Conservation (phyloP, 129 eudicot species). For the Silybum marianum region DNA sequence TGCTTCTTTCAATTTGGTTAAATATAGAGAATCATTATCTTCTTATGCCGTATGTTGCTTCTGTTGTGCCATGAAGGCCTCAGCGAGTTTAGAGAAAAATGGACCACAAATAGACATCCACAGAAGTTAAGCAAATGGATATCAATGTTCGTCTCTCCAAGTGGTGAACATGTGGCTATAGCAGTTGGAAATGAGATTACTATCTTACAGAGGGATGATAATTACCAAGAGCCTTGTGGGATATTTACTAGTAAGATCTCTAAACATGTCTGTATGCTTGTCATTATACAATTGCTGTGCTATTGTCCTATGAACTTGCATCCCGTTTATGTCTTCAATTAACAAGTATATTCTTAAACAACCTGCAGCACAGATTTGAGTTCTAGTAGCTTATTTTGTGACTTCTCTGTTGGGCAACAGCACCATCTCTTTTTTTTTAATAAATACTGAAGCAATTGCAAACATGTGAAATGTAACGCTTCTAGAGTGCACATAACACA, state of each 20-base stretch:
- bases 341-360: not conserved
- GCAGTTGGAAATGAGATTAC: slow-evolving; percentile 76
- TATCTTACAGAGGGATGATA: slow-evolving; percentile 71
- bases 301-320: not conserved
- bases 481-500: not conserved
- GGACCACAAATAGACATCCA: slow-evolving; percentile 61
- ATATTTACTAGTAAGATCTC: slow-evolving; percentile 62
- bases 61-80: slow-evolving; percentile 52
- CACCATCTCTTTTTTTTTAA: not conserved
- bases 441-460: not conserved
- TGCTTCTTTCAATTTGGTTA: slow-evolving; percentile 9
- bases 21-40: not conserved
- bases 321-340: not conserved
- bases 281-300: not conserved
- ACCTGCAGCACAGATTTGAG: not conserved
- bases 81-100: slow-evolving; percentile 63
- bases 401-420: not conserved
- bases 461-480: not conserved
- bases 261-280: slow-evolving; percentile 16
- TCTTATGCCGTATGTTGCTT: slow-evolving; percentile 23
- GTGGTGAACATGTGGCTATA: slow-evolving; percentile 79
- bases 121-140: slow-evolving; percentile 56
- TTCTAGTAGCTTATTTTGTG: not conserved
- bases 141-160: slow-evolving; percentile 78
- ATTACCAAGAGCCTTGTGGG: slow-evolving; percentile 77